phyloP scores from a whole-genome alignment of 1,284 basidiomycete genomes.

The Blastosporella zonata region DNA sequence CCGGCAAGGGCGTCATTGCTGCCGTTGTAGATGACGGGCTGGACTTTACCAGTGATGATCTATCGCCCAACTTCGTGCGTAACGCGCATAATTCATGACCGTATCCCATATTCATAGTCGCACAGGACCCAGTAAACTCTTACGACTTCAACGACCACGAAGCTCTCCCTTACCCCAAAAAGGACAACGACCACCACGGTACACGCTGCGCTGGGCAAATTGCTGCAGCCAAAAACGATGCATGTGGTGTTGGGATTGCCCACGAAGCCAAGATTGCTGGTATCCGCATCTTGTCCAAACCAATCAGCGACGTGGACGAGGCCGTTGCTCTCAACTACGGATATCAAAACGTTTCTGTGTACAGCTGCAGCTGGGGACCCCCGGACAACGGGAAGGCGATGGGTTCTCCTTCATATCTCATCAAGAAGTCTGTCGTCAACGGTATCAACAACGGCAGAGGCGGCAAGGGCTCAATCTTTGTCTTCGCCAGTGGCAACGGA shows the following conservation, averaged over 20 bases:
- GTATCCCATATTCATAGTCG: background rate
- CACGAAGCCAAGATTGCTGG: slow-evolving; percentile 91
- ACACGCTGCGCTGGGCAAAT: slow-evolving; percentile 98
- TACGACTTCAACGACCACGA: slow-evolving; percentile 97
- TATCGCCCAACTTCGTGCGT: slow-evolving; percentile 89
- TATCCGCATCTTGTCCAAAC: slow-evolving; percentile 92
- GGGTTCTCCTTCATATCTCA: slow-evolving; percentile 92
- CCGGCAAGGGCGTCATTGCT: slow-evolving; percentile 83
- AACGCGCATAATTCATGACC: background rate
- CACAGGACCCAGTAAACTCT: slow-evolving; percentile 82
- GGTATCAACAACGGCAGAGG: slow-evolving; percentile 89
- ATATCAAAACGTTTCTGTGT: slow-evolving; percentile 90
- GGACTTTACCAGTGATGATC: slow-evolving; percentile 86
- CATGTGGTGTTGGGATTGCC: slow-evolving; percentile 94
- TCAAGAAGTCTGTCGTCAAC: slow-evolving; percentile 92
- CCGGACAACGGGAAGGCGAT: slow-evolving; percentile 93
- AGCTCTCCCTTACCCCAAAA: slow-evolving; percentile 82
- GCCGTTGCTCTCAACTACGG: slow-evolving; percentile 93
- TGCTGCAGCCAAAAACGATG: slow-evolving; percentile 89
- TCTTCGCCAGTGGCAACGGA: slow-evolving; percentile 98
- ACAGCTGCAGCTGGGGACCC: slow-evolving; percentile 97
- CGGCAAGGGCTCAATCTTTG: slow-evolving; percentile 92
- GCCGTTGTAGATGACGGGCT: slow-evolving; percentile 96
- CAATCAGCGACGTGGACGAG: slow-evolving; percentile 95
- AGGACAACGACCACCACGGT: slow-evolving; percentile 96